These are phyloP conservation scores for Thermomucor indicae-seudaticae DNA, from an alignment of 371 early-diverging fungal genomes.

Conservation along the genomic window DNA sequence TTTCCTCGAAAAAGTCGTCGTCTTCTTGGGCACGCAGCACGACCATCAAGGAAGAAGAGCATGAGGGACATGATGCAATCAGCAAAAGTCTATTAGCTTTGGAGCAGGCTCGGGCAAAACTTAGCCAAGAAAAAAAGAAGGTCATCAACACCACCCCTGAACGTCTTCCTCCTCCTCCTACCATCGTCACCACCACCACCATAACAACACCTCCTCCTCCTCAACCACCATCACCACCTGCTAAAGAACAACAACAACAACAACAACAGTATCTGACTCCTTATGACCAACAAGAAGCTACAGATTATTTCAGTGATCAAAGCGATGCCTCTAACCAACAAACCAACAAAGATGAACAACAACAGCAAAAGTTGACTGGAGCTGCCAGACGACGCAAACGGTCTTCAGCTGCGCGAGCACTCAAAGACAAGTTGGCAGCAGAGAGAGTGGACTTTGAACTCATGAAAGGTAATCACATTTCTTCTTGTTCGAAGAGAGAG, in stretches of 20 bases:
- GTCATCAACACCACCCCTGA: not conserved
- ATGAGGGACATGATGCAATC: conserved; percentile 2
- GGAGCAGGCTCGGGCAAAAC: conserved; percentile 36
- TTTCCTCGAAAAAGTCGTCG: conserved; percentile 14
- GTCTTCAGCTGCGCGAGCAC: conserved; percentile 44
- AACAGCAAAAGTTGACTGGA: conserved; percentile 35
- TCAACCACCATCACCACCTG: not conserved
- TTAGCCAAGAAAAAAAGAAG: conserved; percentile 12
- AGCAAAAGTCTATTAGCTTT: conserved; percentile 20
- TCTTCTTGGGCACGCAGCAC: conserved; percentile 13
- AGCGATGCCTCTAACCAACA: conserved; percentile 43
- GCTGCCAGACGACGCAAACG: conserved; percentile 42
- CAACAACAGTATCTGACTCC: not conserved
- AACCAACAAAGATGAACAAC: conserved; percentile 23
- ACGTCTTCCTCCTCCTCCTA: not conserved
- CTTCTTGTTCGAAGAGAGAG: no score
- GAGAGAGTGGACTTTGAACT: conserved; percentile 76
- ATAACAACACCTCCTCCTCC: no score
- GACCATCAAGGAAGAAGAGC: conserved; percentile 18
- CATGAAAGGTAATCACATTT: conserved; percentile 72
- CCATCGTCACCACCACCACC: not conserved
- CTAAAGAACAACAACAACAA: conserved; percentile 1
- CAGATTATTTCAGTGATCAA: conserved; percentile 52
- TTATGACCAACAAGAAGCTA: conserved; percentile 8
- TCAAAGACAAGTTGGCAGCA: conserved; percentile 79